phyloP scores from a whole-genome alignment of 208 protist genomes.

The Vickermania ingenoplastis region DNA sequence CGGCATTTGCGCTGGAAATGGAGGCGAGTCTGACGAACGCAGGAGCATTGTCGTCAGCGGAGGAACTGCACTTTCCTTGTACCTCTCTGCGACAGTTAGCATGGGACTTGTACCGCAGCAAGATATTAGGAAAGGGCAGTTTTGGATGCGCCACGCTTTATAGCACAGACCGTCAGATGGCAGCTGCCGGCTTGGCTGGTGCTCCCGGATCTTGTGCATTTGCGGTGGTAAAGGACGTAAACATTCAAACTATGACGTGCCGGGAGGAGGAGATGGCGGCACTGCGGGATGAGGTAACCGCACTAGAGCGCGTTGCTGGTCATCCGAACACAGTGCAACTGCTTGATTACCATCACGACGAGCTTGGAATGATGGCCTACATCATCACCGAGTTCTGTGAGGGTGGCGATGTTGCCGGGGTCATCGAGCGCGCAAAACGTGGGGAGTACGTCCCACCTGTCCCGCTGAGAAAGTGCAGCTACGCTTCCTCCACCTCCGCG shows the following conservation, averaged over 20 bases:
- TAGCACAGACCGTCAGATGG: constrained; percentile 1
- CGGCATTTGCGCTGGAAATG: neutral
- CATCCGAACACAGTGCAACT: constrained; percentile 67
- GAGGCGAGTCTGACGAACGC: neutral
- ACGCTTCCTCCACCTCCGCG: neutral
- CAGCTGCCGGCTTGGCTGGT: neutral
- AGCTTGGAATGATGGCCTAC: constrained; percentile 40
- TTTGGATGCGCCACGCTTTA: constrained; percentile 79
- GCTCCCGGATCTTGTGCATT: constrained; percentile 5
- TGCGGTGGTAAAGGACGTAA: constrained; percentile 76
- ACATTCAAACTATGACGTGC: constrained; percentile 61
- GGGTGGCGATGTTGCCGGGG: constrained; percentile 45
- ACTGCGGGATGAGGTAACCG: constrained; percentile 40
- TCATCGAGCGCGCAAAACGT: constrained; percentile 23
- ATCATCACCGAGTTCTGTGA: constrained; percentile 80
- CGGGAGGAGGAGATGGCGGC: constrained; percentile 42
- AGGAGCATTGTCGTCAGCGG: neutral
- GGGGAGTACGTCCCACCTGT: neutral
- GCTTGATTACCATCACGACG: constrained; percentile 37
- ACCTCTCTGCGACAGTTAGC: constrained; percentile 3
- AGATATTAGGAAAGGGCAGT: constrained; percentile 72
- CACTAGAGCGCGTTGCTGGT: constrained; percentile 25
- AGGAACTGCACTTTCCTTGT: constrained; percentile 12
- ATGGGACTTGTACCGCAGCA: constrained; percentile 27
- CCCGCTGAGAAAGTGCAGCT: neutral